A percentile compares a stretch with the other conserved stretches of the same genome.
Conservation (phyloP, 805 yeast genomes). For the Candida ulmi region DNA sequence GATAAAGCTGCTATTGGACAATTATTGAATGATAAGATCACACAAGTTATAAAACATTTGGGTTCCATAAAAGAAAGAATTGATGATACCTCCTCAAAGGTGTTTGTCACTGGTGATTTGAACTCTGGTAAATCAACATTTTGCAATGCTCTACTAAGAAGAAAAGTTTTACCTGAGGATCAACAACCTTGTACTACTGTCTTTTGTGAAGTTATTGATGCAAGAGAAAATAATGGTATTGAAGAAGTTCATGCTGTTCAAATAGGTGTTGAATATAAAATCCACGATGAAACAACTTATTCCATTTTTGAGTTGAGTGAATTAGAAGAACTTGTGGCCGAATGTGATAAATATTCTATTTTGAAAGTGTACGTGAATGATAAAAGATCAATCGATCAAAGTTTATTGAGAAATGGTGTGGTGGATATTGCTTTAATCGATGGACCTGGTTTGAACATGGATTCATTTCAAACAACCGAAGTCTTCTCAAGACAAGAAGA, state of each 20-base stretch:
- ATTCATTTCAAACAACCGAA: constrained; percentile 89
- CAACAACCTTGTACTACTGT: constrained; percentile 98
- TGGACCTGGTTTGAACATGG: constrained; percentile 95
- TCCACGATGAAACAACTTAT: constrained; percentile 60
- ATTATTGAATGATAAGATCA: constrained; percentile 62
- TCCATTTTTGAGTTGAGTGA: constrained; percentile 46
- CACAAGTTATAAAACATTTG: constrained; percentile 62
- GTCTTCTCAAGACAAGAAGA: constrained; percentile 96
- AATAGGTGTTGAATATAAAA: constrained; percentile 36
- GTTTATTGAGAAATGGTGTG: constrained; percentile 81
- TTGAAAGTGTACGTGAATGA: constrained; percentile 82
- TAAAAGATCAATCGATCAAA: constrained; percentile 54
- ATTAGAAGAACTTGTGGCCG: constrained; percentile 65
- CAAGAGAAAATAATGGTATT: constrained; percentile 60
- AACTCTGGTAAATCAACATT: constrained; percentile 96
- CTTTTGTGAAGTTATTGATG: constrained; percentile 90
- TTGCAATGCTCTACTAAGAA: constrained; percentile 81
- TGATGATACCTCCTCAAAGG: constrained; percentile 88
- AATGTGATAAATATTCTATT: constrained; percentile 64
- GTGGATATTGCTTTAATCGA: constrained; percentile 90
- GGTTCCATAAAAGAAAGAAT: constrained; percentile 71
- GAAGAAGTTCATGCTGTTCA: constrained; percentile 95
- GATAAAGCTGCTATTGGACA: constrained; percentile 67
- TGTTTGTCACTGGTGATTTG: constrained; percentile 92
- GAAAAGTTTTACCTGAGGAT: constrained; percentile 84